Conservation (phyloP, 2,329 filamentous ascomycete genomes). For the Fusarium sp. region DNA sequence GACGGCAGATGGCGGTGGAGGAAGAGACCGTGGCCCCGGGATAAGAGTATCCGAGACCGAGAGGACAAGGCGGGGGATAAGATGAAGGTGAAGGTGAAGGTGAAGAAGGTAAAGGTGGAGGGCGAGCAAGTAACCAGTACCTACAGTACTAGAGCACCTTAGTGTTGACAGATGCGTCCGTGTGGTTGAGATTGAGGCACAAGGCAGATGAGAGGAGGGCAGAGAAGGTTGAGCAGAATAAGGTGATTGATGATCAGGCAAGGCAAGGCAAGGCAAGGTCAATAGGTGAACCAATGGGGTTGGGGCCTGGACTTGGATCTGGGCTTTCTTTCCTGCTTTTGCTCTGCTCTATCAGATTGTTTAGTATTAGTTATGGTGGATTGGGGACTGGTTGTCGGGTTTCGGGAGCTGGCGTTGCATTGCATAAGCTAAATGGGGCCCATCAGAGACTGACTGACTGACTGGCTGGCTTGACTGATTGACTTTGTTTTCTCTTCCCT, state of each 20-base stretch:
- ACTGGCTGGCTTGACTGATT: not conserved
- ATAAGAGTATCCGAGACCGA: conserved; percentile 15
- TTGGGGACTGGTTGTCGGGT: conserved; percentile 35
- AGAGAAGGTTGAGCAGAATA: conserved; percentile 5
- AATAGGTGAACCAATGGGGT: conserved; percentile 9
- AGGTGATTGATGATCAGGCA: conserved; percentile 10
- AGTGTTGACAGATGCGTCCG: not conserved
- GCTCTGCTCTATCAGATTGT: conserved; percentile 25
- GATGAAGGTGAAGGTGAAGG: not conserved
- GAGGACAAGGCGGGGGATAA: not conserved
- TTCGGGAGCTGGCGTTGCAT: conserved; percentile 34
- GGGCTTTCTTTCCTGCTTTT: conserved; percentile 29
- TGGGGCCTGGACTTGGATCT: conserved; percentile 21
- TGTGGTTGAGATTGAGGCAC: not conserved
- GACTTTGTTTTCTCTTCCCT: conserved; percentile 28
- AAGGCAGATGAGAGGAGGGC: not conserved
- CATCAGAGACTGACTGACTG: not conserved
- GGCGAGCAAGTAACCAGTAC: too few relatives aligned
- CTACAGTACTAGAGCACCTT: too few relatives aligned
- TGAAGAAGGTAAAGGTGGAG: not conserved
- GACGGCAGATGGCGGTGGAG: conserved; percentile 34
- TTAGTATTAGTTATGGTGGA: conserved; percentile 39
- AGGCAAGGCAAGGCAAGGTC: conserved; percentile 1
- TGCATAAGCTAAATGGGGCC: conserved; percentile 34
- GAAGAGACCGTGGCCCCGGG: conserved; percentile 27